Evolutionary conservation across 129 eudicot genomes (phyloP), one percentile per base, ranked within the genome.

Genomic region (Flaveria bidentis): DNA sequence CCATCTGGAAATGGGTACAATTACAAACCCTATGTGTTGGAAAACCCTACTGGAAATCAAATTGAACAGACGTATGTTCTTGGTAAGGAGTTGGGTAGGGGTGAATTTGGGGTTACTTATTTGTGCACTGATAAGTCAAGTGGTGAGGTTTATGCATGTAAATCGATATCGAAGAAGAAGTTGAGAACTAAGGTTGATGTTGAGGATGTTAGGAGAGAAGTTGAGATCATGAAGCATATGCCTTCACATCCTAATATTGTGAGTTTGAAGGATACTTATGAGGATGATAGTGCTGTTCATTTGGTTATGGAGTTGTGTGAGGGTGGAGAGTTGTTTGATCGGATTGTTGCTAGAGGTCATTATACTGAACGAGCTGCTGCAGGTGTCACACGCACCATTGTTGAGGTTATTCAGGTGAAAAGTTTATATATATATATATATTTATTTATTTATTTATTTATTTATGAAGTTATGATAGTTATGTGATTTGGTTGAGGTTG

Each of bases 341-440:
- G 98, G 81, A 92, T 92, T 71, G 98, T 92, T 61, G 98, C 96
- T 0, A 81, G 94, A 77, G 98, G 98, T n/a, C 96, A 92, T 85
- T 92, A 92, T 33, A 92, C 98, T 7, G 98, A 92, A 65, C 77
- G 98, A 55, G 98, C 96, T 1, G 98, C 98, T 15, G 98, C 98
- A 0, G 88, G 88, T 71, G 96, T 92, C 12, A 87, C 85, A 1
- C 76, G 82, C 1, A 92, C 98, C 1, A 87, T 92, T 76, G 96
- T 89, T 20, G 98, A 92, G 79, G 96, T 92, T 81, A 89, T 92
- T 84, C 88, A 84, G 96, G 98, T 92, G 83, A 87, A 65, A 52
- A 66, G 12, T 78, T 61, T 71, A 15, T 50, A 15, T 49, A 20
- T 20, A 20, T 47, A 18, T n/a, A n/a, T n/a, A n/a, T n/a, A n/a